Conservation (phyloP, 148 eudicot species). For the Spergularia marina region DNA sequence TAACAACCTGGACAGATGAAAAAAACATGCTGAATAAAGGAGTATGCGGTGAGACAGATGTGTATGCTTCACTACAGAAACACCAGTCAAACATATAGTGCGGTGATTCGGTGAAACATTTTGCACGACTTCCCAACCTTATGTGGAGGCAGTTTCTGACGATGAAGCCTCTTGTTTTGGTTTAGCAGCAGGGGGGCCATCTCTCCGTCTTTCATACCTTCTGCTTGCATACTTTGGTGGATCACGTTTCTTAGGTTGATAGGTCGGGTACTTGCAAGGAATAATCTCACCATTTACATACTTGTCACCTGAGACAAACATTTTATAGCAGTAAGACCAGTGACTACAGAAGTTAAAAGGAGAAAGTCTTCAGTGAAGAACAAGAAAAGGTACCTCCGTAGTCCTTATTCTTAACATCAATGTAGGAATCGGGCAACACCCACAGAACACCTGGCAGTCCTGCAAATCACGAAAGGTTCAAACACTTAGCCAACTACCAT, state of each 20-base stretch:
- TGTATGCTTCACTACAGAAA: neutral
- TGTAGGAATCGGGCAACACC: constrained; percentile 93
- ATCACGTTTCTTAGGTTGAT: constrained; percentile 73
- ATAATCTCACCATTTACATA: constrained; percentile 85
- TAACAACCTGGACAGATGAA: constrained; percentile 13
- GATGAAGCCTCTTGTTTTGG: constrained; percentile 55
- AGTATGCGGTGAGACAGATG: neutral
- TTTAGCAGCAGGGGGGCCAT: constrained; percentile 66
- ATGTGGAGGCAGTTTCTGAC: constrained; percentile 58
- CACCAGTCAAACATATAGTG: too few relatives aligned
- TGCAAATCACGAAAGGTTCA: constrained; percentile 29
- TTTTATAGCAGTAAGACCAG: neutral
- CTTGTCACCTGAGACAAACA: constrained; percentile 61
- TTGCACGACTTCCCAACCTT: constrained; percentile 28
- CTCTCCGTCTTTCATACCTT: constrained; percentile 76
- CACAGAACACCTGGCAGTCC: constrained; percentile 95
- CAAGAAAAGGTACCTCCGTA: constrained; percentile 61
- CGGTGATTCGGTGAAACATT: neutral
- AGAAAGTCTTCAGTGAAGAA: neutral
- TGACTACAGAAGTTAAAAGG: neutral
- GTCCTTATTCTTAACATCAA: constrained; percentile 93
- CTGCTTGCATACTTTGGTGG: constrained; percentile 62
- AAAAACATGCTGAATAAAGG: neutral
- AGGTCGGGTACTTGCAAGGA: constrained; percentile 87
- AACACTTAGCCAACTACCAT: neutral